Evolutionary conservation across 805 yeast genomes (phyloP), one percentile per base, ranked within the genome.

Genomic region (Metschnikowia gelsemii): DNA sequence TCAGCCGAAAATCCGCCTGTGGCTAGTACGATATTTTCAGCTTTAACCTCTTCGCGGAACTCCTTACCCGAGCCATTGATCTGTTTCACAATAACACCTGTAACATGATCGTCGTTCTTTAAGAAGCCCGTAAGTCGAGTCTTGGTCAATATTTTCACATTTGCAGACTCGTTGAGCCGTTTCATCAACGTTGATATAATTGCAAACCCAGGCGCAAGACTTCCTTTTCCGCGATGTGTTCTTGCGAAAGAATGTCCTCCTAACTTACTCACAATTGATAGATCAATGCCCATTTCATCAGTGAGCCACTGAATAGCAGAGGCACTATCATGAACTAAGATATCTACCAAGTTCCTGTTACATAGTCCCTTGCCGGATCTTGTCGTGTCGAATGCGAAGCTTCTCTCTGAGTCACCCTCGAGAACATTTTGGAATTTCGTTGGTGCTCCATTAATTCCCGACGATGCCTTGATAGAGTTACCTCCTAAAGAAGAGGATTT

Each of bases 1-100:
- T 68, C 73, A 3, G 70, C 73, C 3, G 78, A 72, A 52, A 65
- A 78, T 4, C 85, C 85, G 33, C 85, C 85, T 5, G 84, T 77
- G 22, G 82, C 79, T 32, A 79, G 59, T 1, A 79, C 68, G 0
- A 79, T 68, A 21, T 40, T 34, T 36, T 44, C 39, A 8, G 56
- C 47, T 8, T 21, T 27, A 20, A 51, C 14, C 2, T 20, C 20
- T 4, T 18, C 13, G 12, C 21, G 23, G 6, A n/a, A 13, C 35
- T 40, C 32, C 14, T 35, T 7, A 14, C 47, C 19, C 28, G 42
- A 14, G 48, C 54, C 6, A 42, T 52, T 23, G 52, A 53, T 45
- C 40, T 63, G 63, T 2, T 40, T 25, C 8, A 54, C 47, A 20
- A 66, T 67, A 3, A 79, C 62, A 7, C 79, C 79, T 1, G 56